phyloP scores from a whole-genome alignment of 108 stramenopile species.

The Aurantiochytrium sp. region DNA sequence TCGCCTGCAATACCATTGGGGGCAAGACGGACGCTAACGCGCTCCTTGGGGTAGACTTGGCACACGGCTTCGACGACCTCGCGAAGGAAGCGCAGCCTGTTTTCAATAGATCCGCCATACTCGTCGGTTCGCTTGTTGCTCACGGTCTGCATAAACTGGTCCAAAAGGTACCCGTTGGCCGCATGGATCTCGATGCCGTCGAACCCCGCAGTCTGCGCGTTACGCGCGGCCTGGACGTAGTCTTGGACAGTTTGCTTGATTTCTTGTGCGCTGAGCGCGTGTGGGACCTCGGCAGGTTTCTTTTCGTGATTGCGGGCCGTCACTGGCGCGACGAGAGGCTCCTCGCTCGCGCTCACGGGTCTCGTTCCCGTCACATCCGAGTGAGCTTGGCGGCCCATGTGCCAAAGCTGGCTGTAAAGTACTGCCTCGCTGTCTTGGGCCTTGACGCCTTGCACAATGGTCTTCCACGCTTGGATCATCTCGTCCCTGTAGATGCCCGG shows the following conservation, averaged over 20 bases:
- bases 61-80: constrained; percentile 34
- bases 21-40: constrained; percentile 58
- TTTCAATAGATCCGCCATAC: constrained; percentile 56
- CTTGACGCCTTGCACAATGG: constrained; percentile 53
- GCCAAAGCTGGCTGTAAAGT: constrained; percentile 59
- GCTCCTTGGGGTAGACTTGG: constrained; percentile 34
- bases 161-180: constrained; percentile 58
- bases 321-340: neutral
- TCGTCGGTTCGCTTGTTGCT: constrained; percentile 48
- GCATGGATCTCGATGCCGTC: constrained; percentile 57
- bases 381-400: constrained; percentile 57
- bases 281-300: constrained; percentile 38
- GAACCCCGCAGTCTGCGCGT: constrained; percentile 45
- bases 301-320: constrained; percentile 24
- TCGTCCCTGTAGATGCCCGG: constrained; percentile 43
- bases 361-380: constrained; percentile 38
- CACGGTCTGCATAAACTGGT: constrained; percentile 42
- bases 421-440: constrained; percentile 33
- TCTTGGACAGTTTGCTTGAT: constrained; percentile 35
- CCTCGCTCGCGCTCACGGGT: constrained; percentile 23
- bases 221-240: constrained; percentile 38
- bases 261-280: constrained; percentile 44
- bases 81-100: constrained; percentile 54
- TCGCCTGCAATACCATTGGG: constrained; percentile 60
- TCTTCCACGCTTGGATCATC: constrained; percentile 59